Conservation (phyloP, 2,329 filamentous ascomycete genomes). For the Aotearoamyces nothofagi region DNA sequence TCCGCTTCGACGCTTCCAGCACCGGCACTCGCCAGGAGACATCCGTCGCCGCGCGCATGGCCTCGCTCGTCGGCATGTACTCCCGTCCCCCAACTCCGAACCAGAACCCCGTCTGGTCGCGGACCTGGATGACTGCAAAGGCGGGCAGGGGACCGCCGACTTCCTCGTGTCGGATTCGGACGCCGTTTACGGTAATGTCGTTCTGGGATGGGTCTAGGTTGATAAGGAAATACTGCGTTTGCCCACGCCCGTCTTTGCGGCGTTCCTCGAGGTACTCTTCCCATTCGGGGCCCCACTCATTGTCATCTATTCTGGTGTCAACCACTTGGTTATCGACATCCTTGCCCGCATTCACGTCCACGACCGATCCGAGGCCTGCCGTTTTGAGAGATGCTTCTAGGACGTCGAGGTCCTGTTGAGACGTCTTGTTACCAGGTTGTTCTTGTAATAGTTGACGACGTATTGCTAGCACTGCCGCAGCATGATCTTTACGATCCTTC, state of each 20-base stretch:
- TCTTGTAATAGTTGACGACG: no score
- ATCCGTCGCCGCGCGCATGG: no score
- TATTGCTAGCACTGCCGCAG: no score
- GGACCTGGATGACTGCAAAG: slow-evolving; percentile 1
- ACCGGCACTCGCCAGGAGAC: neutral
- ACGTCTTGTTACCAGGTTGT: no score
- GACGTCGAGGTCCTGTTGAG: no score
- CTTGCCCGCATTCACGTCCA: no score
- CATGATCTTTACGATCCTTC: no score
- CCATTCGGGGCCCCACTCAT: neutral
- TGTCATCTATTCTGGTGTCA: neutral
- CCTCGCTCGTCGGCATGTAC: no score
- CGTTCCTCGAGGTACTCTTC: no score
- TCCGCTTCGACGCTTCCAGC: neutral
- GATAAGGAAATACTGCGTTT: neutral
- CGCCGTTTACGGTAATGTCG: neutral
- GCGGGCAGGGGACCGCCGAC: slow-evolving; percentile 1
- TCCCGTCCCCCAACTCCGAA: neutral
- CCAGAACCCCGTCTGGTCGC: slow-evolving; percentile 1
- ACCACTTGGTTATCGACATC: neutral
- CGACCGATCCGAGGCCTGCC: no score
- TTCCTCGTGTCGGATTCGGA: neutral
- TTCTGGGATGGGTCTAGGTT: slow-evolving; percentile 1
- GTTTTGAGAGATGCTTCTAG: no score
- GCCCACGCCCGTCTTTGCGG: neutral